Evolutionary conservation across 305 asterid genomes (phyloP).

Genomic region (Rubia balearica): DNA sequence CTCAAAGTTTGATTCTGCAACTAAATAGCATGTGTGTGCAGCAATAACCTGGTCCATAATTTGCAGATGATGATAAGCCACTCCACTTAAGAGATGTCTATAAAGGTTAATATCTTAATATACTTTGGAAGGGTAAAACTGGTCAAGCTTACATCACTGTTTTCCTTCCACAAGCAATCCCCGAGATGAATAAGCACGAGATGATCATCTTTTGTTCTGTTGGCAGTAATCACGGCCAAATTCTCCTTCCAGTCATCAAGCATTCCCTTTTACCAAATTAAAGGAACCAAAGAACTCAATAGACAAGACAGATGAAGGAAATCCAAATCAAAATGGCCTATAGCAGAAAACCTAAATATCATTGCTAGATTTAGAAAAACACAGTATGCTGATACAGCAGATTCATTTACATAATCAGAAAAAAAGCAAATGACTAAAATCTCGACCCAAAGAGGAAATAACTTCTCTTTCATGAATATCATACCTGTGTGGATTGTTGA

Average conservation of each 20-base stretch:
- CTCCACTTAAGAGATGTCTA: conserved; percentile 10
- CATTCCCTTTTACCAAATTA: conserved; percentile 68
- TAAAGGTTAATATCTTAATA: conserved; percentile 12
- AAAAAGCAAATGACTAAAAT: background rate
- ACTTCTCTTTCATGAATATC: conserved; percentile 12
- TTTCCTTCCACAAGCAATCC: conserved; percentile 95
- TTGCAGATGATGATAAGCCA: conserved; percentile 1
- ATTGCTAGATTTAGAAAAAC: background rate
- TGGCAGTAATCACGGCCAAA: conserved; percentile 93
- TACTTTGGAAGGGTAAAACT: conserved; percentile 9
- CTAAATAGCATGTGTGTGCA: conserved; percentile 91
- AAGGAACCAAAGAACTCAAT: conserved; percentile 7
- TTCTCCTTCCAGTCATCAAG: conserved; percentile 98
- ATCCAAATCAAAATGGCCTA: background rate
- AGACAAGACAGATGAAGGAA: conserved; percentile 1
- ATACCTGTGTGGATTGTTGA: conserved; percentile 65
- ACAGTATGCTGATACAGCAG: background rate
- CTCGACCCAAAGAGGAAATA: background rate
- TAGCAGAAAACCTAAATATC: background rate
- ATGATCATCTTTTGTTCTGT: conserved; percentile 93
- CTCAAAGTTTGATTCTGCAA: conserved; percentile 88
- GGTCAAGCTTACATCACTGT: conserved; percentile 68
- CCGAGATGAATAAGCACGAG: conserved; percentile 97
- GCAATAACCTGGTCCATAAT: conserved; percentile 51
- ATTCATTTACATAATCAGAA: background rate